Conservation (phyloP, 768 basidiomycete genomes). For the Bullera alba region DNA sequence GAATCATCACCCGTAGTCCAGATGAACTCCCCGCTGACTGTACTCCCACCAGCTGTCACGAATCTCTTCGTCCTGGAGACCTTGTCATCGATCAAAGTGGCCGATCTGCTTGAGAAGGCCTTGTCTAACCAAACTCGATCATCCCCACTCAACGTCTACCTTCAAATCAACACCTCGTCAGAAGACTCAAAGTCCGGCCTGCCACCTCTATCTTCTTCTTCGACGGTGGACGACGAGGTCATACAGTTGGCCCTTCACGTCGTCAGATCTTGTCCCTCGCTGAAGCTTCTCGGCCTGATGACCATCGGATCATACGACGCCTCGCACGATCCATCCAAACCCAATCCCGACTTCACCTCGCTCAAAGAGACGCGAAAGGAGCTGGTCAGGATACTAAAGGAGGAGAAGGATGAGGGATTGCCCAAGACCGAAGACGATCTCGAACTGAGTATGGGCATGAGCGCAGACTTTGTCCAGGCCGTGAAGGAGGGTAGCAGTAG, state of each 20-base stretch:
- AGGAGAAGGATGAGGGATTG: conserved; percentile 11
- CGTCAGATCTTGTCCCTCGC: conserved; percentile 62
- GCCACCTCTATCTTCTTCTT: conserved; percentile 50
- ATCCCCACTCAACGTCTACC: conserved; percentile 65
- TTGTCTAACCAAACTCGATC: conserved; percentile 53
- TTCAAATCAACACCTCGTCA: conserved; percentile 95
- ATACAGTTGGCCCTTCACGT: conserved; percentile 64
- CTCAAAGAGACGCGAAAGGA: conserved; percentile 61
- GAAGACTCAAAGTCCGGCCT: conserved; percentile 87
- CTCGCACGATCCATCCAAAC: conserved; percentile 54
- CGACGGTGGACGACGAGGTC: conserved; percentile 49
- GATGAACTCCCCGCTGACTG: neutral
- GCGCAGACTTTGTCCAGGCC: conserved; percentile 84
- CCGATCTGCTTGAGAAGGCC: conserved; percentile 68
- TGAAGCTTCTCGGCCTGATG: conserved; percentile 83
- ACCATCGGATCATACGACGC: conserved; percentile 82
- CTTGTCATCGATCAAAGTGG: conserved; percentile 70
- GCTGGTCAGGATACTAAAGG: conserved; percentile 44
- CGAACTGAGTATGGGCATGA: conserved; percentile 80
- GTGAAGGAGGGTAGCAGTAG: conserved; percentile 74
- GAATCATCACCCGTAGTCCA: too few relatives aligned
- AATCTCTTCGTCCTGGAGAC: conserved; percentile 86
- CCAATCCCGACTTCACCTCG: conserved; percentile 67
- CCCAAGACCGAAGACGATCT: conserved; percentile 31
- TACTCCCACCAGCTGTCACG: conserved; percentile 59